A percentile compares a stretch with the other conserved stretches of the same genome.
Conservation (phyloP, 805 yeast genomes). For the Kuraishia hungarica region DNA sequence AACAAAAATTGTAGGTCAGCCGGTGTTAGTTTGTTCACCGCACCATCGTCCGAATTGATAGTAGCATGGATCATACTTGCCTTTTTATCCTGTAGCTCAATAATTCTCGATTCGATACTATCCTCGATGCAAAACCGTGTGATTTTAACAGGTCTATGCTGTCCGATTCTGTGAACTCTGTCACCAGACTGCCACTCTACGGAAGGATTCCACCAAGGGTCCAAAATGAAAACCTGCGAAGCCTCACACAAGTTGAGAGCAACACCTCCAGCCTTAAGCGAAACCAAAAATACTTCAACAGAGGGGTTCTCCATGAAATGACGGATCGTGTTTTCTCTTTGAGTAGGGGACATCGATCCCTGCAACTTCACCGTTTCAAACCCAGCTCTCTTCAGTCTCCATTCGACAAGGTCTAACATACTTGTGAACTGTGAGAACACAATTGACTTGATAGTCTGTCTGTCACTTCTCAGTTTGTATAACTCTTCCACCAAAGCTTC, state of each 20-base stretch:
- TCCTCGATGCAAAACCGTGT: conserved; percentile 93
- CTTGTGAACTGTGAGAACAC: conserved; percentile 97
- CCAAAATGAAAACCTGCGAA: conserved; percentile 89
- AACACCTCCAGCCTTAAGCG: conserved; percentile 98
- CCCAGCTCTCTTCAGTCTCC: conserved; percentile 93
- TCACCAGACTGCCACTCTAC: conserved; percentile 99
- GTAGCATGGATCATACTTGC: conserved; percentile 98
- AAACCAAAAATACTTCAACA: conserved; percentile 90
- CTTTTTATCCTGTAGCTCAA: conserved; percentile 93
- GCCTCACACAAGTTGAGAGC: conserved; percentile 96
- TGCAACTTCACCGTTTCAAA: conserved; percentile 89
- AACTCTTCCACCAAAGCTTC: conserved; percentile 94
- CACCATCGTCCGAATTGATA: conserved; percentile 85
- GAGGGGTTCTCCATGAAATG: conserved; percentile 88
- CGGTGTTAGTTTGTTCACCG: conserved; percentile 81
- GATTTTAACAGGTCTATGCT: conserved; percentile 86
- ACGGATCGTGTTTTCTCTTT: conserved; percentile 84
- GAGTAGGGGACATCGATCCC: conserved; percentile 96
- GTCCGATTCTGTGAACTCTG: conserved; percentile 96
- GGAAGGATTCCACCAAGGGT: conserved; percentile 99
- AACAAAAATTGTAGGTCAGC: conserved; percentile 93
- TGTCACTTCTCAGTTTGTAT: conserved; percentile 76
- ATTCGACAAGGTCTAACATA: conserved; percentile 92
- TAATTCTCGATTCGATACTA: conserved; percentile 91
- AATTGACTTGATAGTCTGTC: conserved; percentile 86